These are phyloP conservation scores for Aspergillus sclerotioniger DNA, from an alignment of 495 filamentous ascomycete species.

Conservation along the genomic window DNA sequence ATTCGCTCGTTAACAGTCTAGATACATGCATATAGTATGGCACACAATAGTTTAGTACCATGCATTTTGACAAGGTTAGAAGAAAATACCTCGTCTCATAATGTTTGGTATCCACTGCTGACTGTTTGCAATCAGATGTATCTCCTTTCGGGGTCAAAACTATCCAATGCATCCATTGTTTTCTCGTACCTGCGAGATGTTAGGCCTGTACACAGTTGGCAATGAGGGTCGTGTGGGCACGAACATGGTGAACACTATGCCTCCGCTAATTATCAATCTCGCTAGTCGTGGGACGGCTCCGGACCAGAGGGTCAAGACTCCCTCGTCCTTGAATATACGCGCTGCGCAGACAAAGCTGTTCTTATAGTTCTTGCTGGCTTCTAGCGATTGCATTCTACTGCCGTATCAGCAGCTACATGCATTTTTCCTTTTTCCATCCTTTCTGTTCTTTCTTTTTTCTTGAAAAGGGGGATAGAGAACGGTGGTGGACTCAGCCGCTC, in stretches of 20 bases:
- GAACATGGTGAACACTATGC: slow-evolving; percentile 96
- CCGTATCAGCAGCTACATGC: slow-evolving; percentile 9
- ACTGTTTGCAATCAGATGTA: slow-evolving; percentile 60
- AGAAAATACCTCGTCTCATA: neutral
- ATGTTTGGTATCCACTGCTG: neutral
- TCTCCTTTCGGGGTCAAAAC: slow-evolving; percentile 75
- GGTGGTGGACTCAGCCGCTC: neutral
- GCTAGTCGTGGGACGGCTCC: slow-evolving; percentile 84
- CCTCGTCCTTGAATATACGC: slow-evolving; percentile 85
- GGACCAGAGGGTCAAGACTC: slow-evolving; percentile 87
- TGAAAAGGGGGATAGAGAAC: neutral
- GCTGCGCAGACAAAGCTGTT: slow-evolving; percentile 86
- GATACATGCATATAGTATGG: slow-evolving; percentile 8
- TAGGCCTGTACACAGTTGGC: slow-evolving; percentile 1
- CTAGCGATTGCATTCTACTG: slow-evolving; percentile 89
- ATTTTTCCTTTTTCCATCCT: neutral
- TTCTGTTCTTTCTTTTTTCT: too few relatives aligned
- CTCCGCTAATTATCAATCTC: slow-evolving; percentile 82
- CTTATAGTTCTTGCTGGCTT: slow-evolving; percentile 77
- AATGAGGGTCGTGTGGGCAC: slow-evolving; percentile 19
- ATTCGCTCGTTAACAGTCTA: neutral
- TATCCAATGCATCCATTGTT: slow-evolving; percentile 84
- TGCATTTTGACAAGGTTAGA: neutral
- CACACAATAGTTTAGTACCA: slow-evolving; percentile 14
- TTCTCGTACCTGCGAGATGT: slow-evolving; percentile 78